Base-by-base conservation (phyloP, 2,329 filamentous ascomycete species). In the Claviceps maximensis region DNA sequence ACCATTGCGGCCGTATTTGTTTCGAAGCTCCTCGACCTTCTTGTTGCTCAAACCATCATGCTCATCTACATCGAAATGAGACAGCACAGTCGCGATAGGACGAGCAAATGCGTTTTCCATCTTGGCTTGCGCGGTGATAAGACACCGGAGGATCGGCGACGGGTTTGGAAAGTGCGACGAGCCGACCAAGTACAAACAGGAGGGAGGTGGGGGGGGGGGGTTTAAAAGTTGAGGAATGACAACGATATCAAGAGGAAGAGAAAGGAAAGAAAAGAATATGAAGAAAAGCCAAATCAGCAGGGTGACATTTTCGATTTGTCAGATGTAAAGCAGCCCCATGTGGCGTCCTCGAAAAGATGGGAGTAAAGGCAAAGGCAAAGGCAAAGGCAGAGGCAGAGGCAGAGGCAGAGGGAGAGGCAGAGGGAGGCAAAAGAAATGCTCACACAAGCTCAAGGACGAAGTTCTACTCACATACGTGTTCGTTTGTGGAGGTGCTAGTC, bases 1-100 rank as follows among this genome's bases (percentile, higher is more conserved):
- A 86, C 83, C 75, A 74, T 86, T 86, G 65, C 76, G 80, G 57
- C 83, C 83, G 64, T 84, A 68, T 69, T 82, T 83, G 50, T 69
- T 68, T 58, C 78, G 74, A 58, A 75, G 70, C 51, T 74, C 69
- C 47, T 66, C 60, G 53, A 85, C 77, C 66, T 84, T 80, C n/a
- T 72, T 65, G 59, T 82, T 75, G 13, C 69, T 76, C 61, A 86
- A 70, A 59, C 83, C 83, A 57, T 69, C 66, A 45, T 68, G 64
- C 50, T 74, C 70, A 57, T 81, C 71, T 52, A 83, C 81, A 15
- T 70, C 68, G 62, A 86, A 82, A 60, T 72, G 68, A 63, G 72
- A 69, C 62, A 86, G 72, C 60, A 85, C 79, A 67, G 80, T 71
- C 62, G 75, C 69, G 64, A 74, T 74, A 59, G 79, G 70, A 62